Evolutionary conservation across 2,329 filamentous ascomycete genomes (phyloP).

Genomic region (Venturia effusa): DNA sequence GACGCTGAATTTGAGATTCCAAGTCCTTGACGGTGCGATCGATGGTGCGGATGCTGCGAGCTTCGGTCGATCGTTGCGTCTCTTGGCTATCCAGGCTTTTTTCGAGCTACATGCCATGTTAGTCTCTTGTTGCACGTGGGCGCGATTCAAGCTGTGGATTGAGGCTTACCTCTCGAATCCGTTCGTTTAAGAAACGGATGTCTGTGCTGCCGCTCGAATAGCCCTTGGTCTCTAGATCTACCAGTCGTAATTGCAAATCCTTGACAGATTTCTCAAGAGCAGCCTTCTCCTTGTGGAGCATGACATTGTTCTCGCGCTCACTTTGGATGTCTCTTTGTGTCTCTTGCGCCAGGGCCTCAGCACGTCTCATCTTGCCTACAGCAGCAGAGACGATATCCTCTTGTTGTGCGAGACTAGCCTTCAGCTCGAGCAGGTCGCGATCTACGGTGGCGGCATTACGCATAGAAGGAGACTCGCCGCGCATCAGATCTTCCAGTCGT

Average conservation of each 20-base stretch:
- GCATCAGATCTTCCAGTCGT: constrained; percentile 76
- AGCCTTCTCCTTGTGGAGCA: constrained; percentile 83
- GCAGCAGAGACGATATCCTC: constrained; percentile 87
- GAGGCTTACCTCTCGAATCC: constrained; percentile 77
- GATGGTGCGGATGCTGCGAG: constrained; percentile 80
- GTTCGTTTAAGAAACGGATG: constrained; percentile 85
- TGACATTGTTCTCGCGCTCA: constrained; percentile 71
- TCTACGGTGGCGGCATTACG: constrained; percentile 84
- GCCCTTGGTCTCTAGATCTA: constrained; percentile 94
- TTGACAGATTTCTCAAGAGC: constrained; percentile 80
- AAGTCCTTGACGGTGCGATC: constrained; percentile 91
- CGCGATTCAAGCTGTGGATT: not conserved
- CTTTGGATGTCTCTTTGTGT: constrained; percentile 84
- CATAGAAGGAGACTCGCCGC: constrained; percentile 75
- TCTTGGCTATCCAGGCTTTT: constrained; percentile 76
- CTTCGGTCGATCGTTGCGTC: constrained; percentile 64
- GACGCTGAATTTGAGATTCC: constrained; percentile 82
- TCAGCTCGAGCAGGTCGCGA: constrained; percentile 80
- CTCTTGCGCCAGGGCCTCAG: constrained; percentile 77
- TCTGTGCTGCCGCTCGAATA: constrained; percentile 92
- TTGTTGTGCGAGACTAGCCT: constrained; percentile 78
- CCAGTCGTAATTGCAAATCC: constrained; percentile 77
- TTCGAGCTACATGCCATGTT: constrained; percentile 55
- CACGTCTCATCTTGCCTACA: constrained; percentile 92
- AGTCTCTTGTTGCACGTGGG: not conserved